phyloP scores from a whole-genome alignment of 495 filamentous ascomycete species.

The Lasiosphaeria miniovina region DNA sequence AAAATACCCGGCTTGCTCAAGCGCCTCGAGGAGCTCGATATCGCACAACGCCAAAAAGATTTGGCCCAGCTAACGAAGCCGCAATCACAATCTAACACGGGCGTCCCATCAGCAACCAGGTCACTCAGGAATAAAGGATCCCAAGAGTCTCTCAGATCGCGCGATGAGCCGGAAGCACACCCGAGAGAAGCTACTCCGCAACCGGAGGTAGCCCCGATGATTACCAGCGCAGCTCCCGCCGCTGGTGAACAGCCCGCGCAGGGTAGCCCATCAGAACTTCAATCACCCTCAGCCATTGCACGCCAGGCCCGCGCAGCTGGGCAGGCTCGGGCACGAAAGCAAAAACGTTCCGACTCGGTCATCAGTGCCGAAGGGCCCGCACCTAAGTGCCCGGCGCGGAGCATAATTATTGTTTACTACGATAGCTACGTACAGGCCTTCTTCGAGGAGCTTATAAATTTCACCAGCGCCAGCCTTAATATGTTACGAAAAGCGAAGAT shows the following conservation, averaged over 20 bases:
- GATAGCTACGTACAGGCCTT: conserved; percentile 78
- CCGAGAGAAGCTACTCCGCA: too few species aligned
- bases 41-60: conserved; percentile 66
- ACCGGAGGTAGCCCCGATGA: conserved; percentile 12
- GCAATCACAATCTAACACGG: too few species aligned
- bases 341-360: conserved; percentile 58
- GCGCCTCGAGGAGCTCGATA: conserved; percentile 66
- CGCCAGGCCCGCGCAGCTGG: conserved; percentile 43
- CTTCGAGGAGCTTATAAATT: conserved; percentile 76
- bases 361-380: conserved; percentile 47
- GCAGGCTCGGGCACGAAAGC: conserved; percentile 43
- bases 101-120: too few species aligned
- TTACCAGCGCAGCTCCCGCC: conserved; percentile 13
- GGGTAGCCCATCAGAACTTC: conserved; percentile 26
- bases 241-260: too few species aligned
- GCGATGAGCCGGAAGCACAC: too few species aligned
- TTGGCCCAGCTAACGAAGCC: conserved; percentile 50
- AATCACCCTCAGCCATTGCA: conserved; percentile 47
- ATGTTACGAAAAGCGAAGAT: conserved; percentile 77
- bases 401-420: conserved; percentile 85
- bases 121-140: too few species aligned
- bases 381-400: conserved; percentile 62
- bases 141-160: conserved; percentile 59
- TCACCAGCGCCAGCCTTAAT: conserved; percentile 73
- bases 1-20: conserved; percentile 66